phyloP scores from a whole-genome alignment of 2,329 filamentous ascomycete genomes.

The Cordyceps pruinosa region DNA sequence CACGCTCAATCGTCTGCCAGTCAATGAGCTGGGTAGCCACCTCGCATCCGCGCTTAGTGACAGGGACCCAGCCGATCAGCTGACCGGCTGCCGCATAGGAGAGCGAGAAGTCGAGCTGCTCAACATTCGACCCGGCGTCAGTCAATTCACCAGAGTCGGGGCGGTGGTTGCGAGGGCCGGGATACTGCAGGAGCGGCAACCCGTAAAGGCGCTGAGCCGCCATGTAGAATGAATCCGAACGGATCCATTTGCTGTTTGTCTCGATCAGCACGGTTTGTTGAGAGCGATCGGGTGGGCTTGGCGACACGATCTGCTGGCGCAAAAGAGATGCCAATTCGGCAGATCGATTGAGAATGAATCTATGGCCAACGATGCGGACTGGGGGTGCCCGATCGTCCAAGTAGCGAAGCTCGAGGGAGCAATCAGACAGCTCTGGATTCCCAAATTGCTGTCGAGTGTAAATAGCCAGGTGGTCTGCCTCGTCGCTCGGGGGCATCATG shows the following conservation, averaged over 20 bases:
- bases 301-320: conserved; percentile 25
- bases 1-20: conserved; percentile 57
- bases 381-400: conserved; percentile 27
- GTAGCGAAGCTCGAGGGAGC: conserved; percentile 35
- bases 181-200: conserved; percentile 38
- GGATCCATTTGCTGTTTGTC: conserved; percentile 45
- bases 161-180: conserved; percentile 21
- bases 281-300: conserved; percentile 18
- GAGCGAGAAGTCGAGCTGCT: conserved; percentile 49
- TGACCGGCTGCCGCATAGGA: conserved; percentile 59
- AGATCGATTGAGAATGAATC: conserved; percentile 49
- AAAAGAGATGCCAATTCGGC: conserved; percentile 22
- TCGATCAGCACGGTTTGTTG: conserved; percentile 34
- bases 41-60: conserved; percentile 52
- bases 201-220: conserved; percentile 53
- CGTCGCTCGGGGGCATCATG: conserved; percentile 23
- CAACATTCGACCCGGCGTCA: conserved; percentile 32
- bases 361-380: conserved; percentile 45
- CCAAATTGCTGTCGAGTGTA: conserved; percentile 33
- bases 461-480: conserved; percentile 34
- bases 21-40: conserved; percentile 51
- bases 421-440: conserved; percentile 33
- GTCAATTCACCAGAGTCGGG: conserved; percentile 25
- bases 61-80: conserved; percentile 46
- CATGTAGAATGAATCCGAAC: conserved; percentile 49